Percentiles rank a stretch among this genome's conserved stretches.
phyloP scores from a whole-genome alignment of 2,329 filamentous ascomycete genomes.

The Penicillium sp. region DNA sequence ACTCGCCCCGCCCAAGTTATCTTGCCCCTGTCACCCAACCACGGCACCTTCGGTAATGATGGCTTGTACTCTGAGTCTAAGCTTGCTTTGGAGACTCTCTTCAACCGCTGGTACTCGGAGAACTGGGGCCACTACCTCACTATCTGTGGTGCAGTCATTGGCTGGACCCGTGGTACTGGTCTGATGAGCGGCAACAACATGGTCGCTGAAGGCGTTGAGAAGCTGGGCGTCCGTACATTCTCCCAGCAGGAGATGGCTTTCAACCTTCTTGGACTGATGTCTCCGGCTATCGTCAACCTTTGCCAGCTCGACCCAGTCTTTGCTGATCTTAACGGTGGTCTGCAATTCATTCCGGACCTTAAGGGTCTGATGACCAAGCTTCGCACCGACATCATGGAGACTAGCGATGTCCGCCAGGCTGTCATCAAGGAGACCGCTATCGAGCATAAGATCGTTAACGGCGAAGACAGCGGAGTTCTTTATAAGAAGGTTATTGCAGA shows the following conservation, averaged over 20 bases:
- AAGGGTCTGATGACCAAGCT: constrained; percentile 92
- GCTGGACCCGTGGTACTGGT: constrained; percentile 97
- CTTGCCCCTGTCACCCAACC: constrained; percentile 92
- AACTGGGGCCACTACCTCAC: constrained; percentile 97
- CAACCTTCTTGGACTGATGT: constrained; percentile 95
- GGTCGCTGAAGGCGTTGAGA: constrained; percentile 94
- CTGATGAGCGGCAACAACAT: constrained; percentile 98
- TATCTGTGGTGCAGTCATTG: constrained; percentile 96
- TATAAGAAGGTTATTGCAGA: constrained; percentile 94
- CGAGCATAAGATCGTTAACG: constrained; percentile 96
- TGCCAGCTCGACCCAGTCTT: constrained; percentile 96
- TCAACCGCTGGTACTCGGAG: constrained; percentile 98
- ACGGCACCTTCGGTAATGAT: constrained; percentile 96
- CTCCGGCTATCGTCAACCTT: constrained; percentile 86
- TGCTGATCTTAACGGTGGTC: constrained; percentile 93
- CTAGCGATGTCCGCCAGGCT: constrained; percentile 85
- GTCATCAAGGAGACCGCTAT: constrained; percentile 94
- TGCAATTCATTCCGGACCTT: constrained; percentile 95
- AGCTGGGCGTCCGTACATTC: constrained; percentile 95
- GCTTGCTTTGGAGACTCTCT: constrained; percentile 91
- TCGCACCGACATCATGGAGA: constrained; percentile 91
- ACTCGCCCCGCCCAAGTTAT: constrained; percentile 96
- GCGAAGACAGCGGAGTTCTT: constrained; percentile 83
- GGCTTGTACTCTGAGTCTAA: constrained; percentile 98
- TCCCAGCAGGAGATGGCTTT: constrained; percentile 99